These are phyloP conservation scores for Eimeria praecox DNA, from an alignment of 169 alveolate genomes.

Conservation along the genomic window DNA sequence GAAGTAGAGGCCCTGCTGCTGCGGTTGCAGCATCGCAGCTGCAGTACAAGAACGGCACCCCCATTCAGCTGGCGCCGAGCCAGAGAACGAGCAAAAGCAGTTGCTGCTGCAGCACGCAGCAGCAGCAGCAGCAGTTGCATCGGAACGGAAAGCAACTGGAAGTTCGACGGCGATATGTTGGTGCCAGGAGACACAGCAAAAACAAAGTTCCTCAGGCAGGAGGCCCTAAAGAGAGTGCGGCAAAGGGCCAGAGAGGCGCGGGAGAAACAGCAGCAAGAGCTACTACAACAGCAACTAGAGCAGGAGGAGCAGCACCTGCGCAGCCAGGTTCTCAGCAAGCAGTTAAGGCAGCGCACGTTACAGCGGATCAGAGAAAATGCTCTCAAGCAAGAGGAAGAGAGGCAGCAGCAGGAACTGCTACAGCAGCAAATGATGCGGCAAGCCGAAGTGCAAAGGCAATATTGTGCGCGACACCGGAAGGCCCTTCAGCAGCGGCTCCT, in stretches of 20 bases:
- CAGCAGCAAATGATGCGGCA: constrained; percentile 51
- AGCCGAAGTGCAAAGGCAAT: constrained; percentile 42
- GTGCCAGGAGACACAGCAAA: constrained; percentile 25
- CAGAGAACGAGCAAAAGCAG: not conserved
- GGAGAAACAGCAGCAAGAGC: constrained; percentile 44
- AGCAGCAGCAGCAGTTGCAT: constrained; percentile 44
- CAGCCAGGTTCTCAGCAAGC: constrained; percentile 5
- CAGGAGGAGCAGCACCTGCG: constrained; percentile 68
- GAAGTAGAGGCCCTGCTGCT: constrained; percentile 24
- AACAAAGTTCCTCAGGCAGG: constrained; percentile 6
- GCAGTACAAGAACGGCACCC: constrained; percentile 8
- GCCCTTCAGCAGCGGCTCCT: constrained; percentile 56
- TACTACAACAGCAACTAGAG: constrained; percentile 1
- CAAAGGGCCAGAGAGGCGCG: constrained; percentile 63
- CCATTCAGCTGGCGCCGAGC: constrained; percentile 47
- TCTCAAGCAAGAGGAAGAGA: constrained; percentile 33
- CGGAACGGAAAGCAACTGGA: constrained; percentile 19
- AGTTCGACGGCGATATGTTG: constrained; percentile 54
- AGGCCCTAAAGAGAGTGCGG: constrained; percentile 55
- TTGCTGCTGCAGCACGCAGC: constrained; percentile 31
- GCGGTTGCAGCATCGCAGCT: constrained; percentile 67
- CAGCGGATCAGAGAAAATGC: constrained; percentile 59
- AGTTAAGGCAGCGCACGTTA: constrained; percentile 44
- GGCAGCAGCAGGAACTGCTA: constrained; percentile 47
- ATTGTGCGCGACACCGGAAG: constrained; percentile 60